Percentiles rank a stretch among this genome's conserved stretches.
Evolutionary conservation across 768 basidiomycete species (phyloP).

Genomic region (Rickenella mellea): DNA sequence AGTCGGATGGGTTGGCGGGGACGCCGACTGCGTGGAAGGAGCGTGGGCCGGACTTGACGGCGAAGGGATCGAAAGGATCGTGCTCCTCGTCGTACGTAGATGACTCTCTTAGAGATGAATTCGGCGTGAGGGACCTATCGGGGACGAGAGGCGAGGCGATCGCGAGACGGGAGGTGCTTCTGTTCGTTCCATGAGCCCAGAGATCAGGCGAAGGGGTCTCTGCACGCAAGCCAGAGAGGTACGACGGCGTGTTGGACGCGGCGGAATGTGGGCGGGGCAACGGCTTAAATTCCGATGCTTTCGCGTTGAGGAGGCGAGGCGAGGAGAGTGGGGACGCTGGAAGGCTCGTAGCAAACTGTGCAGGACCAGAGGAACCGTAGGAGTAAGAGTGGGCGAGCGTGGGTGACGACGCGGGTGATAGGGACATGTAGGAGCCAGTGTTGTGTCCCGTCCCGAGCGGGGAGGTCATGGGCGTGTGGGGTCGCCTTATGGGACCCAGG

Average conservation of each 20-base stretch:
- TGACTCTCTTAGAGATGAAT: conserved; percentile 57
- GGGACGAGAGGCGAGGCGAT: conserved; percentile 86
- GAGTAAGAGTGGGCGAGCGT: conserved; percentile 47
- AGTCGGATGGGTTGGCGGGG: conserved; percentile 33
- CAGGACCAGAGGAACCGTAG: too few species aligned
- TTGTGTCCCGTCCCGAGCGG: conserved; percentile 55
- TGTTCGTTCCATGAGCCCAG: conserved; percentile 63
- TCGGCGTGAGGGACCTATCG: conserved; percentile 60
- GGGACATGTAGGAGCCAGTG: conserved; percentile 46
- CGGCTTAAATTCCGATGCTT: conserved; percentile 84
- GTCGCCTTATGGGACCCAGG: conserved; percentile 59
- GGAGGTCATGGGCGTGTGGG: conserved; percentile 72
- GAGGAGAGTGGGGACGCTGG: conserved; percentile 81
- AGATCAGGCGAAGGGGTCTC: conserved; percentile 87
- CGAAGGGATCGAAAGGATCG: conserved; percentile 53
- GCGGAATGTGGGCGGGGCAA: conserved; percentile 74
- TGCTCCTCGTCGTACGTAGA: conserved; percentile 41
- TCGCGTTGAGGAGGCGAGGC: conserved; percentile 79
- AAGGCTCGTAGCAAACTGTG: conserved; percentile 70
- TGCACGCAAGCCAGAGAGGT: conserved; percentile 40
- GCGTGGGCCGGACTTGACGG: conserved; percentile 30
- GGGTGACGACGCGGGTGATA: conserved; percentile 58
- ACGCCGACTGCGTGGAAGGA: conserved; percentile 56
- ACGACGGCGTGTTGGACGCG: conserved; percentile 15
- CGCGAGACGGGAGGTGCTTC: conserved; percentile 76